Percentiles rank a stretch among this genome's conserved stretches.
phyloP scores from a whole-genome alignment of 352 stramenopile species.

The Pythium periplocum region DNA sequence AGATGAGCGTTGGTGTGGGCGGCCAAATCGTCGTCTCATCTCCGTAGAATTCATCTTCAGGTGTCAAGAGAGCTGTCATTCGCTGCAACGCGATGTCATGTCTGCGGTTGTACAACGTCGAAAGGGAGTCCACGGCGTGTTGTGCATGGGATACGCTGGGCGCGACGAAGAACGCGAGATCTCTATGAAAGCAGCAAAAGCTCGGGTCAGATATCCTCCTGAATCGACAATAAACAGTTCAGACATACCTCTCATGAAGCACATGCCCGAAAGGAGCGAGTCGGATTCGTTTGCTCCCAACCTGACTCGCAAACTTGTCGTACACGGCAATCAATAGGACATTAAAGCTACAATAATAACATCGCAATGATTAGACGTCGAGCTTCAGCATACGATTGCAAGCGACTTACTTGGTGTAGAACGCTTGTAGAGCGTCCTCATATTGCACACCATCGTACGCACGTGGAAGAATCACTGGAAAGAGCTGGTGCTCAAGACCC shows the following conservation, averaged over 20 bases:
- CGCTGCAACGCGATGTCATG: no score
- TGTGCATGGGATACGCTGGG: slow-evolving; percentile 37
- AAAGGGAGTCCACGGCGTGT: slow-evolving; percentile 27
- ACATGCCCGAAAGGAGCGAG: slow-evolving; percentile 34
- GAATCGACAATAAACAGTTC: background rate
- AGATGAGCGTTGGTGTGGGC: slow-evolving; percentile 31
- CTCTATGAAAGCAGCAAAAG: slow-evolving; percentile 8
- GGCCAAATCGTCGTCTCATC: no score
- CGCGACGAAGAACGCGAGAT: slow-evolving; percentile 50
- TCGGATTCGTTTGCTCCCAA: slow-evolving; percentile 21
- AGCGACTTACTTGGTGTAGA: slow-evolving; percentile 37
- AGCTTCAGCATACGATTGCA: background rate
- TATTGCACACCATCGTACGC: slow-evolving; percentile 40
- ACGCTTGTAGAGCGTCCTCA: slow-evolving; percentile 23
- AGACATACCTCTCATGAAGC: slow-evolving; percentile 34
- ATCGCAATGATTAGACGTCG: background rate
- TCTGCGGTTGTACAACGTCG: no score
- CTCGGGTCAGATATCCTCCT: background rate
- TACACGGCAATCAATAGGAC: slow-evolving; percentile 44
- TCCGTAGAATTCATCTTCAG: no score
- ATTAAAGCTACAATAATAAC: slow-evolving; percentile 24
- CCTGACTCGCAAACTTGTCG: slow-evolving; percentile 22
- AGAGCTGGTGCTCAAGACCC: slow-evolving; percentile 49
- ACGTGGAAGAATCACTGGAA: slow-evolving; percentile 34
- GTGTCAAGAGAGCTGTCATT: no score